These are phyloP conservation scores for Gryganskiella cystojenkinii DNA, from an alignment of 192 early-diverging fungal species.

Conservation along the genomic window DNA sequence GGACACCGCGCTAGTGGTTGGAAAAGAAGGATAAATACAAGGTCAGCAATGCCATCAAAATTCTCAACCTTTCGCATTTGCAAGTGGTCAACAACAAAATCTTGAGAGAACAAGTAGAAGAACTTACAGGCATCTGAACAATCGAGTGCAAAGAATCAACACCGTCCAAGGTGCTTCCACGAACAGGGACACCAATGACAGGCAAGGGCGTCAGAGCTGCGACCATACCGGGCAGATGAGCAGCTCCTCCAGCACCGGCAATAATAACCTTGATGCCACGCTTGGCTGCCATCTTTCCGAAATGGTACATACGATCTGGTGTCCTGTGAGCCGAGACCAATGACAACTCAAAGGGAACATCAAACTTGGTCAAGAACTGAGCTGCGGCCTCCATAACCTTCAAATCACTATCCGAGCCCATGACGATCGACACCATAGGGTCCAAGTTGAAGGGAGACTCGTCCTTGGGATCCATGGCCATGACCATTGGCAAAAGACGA, in stretches of 20 bases:
- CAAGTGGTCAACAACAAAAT: constrained; percentile 1
- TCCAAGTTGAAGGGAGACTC: constrained; percentile 57
- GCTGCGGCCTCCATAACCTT: constrained; percentile 94
- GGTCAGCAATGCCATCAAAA: not conserved
- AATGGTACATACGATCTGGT: constrained; percentile 92
- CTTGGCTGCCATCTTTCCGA: constrained; percentile 85
- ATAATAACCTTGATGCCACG: constrained; percentile 97
- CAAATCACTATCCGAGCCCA: constrained; percentile 99
- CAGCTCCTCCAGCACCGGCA: constrained; percentile 98
- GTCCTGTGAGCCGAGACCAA: constrained; percentile 99
- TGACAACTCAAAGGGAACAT: constrained; percentile 95
- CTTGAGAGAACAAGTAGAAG: not conserved
- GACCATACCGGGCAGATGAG: constrained; percentile 99
- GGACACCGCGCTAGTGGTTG: constrained; percentile 87
- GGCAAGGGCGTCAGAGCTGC: constrained; percentile 97
- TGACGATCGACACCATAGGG: constrained; percentile 96
- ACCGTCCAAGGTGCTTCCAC: constrained; percentile 91
- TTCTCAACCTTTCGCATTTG: too few species aligned
- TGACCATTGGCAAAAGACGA: constrained; percentile 69
- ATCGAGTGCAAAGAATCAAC: constrained; percentile 98
- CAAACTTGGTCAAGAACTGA: constrained; percentile 87
- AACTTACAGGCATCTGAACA: constrained; percentile 97
- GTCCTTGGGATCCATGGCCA: constrained; percentile 68
- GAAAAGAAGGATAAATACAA: not conserved
- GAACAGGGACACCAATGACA: constrained; percentile 97